Evolutionary conservation across 139 green algal species (phyloP).

Genomic region (Chlamydomonas asymmetrica): DNA sequence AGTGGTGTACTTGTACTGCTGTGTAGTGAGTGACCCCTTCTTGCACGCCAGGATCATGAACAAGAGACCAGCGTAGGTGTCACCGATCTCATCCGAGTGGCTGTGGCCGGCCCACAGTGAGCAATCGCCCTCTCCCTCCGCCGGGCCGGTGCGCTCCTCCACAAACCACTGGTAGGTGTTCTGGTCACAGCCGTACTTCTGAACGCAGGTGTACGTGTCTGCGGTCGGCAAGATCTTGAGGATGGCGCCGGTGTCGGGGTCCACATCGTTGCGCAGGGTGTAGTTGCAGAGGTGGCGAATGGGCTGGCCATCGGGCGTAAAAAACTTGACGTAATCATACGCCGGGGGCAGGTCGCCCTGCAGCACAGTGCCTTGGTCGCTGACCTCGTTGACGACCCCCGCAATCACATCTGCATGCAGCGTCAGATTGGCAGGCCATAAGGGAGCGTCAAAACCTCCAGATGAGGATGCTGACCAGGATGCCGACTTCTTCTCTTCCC

Average conservation of each 20-base stretch:
- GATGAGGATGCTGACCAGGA: no score
- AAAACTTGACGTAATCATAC: no score
- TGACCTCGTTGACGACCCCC: not conserved
- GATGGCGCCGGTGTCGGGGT: not conserved
- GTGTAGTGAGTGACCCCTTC: no score
- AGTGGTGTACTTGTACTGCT: no score
- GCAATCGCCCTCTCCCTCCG: not conserved
- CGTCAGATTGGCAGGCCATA: no score
- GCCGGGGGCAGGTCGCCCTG: no score
- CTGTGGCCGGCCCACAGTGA: conserved; percentile 2
- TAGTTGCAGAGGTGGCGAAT: not conserved
- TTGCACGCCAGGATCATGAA: no score
- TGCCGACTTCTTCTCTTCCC: no score
- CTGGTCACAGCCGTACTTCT: not conserved
- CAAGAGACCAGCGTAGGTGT: no score
- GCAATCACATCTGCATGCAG: no score
- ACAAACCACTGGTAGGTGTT: conserved; percentile 7
- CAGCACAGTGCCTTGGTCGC: not conserved
- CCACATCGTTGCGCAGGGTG: not conserved
- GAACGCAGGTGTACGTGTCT: not conserved
- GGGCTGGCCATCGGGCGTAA: no score
- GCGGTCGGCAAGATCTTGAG: not conserved
- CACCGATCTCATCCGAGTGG: conserved; percentile 10
- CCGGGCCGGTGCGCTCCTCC: not conserved
- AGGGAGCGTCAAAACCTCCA: no score